Percentiles rank a stretch among this genome's conserved stretches.
Conservation (phyloP, 108 stramenopile genomes). For the Skeletonema potamos region DNA sequence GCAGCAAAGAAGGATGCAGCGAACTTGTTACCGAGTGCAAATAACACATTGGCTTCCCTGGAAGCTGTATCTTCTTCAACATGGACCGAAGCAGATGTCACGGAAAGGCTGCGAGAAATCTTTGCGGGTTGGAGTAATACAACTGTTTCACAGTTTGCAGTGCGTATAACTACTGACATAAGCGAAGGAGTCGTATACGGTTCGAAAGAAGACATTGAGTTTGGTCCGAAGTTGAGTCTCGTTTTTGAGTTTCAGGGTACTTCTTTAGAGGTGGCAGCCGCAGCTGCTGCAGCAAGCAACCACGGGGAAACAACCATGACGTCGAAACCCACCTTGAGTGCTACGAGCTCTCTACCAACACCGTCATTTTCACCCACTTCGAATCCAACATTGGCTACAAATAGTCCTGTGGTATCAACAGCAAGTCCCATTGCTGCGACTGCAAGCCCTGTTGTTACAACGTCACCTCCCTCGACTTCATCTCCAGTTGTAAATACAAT, state of each 20-base stretch:
- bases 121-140: background rate
- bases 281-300: background rate
- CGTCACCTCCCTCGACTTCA: conserved; percentile 21
- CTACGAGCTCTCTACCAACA: background rate
- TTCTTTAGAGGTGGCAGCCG: background rate
- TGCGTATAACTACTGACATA: conserved; percentile 28
- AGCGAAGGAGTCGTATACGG: conserved; percentile 32
- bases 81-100: conserved; percentile 25
- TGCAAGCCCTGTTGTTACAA: background rate
- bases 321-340: background rate
- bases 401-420: background rate
- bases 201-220: conserved; percentile 18
- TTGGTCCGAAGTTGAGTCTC: conserved; percentile 25
- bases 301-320: background rate
- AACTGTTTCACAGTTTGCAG: background rate
- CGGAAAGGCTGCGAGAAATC: conserved; percentile 3
- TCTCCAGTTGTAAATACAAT: background rate
- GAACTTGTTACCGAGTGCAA: background rate
- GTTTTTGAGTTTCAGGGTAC: conserved; percentile 7
- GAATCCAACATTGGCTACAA: background rate
- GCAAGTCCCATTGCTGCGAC: background rate
- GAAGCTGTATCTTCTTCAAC: background rate
- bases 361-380: background rate
- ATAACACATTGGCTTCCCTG: background rate
- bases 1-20: background rate